Evolutionary conservation across 75 land plant genomes (phyloP), one percentile per base, ranked within the genome.

Genomic region (Sequoiadendron giganteum): DNA sequence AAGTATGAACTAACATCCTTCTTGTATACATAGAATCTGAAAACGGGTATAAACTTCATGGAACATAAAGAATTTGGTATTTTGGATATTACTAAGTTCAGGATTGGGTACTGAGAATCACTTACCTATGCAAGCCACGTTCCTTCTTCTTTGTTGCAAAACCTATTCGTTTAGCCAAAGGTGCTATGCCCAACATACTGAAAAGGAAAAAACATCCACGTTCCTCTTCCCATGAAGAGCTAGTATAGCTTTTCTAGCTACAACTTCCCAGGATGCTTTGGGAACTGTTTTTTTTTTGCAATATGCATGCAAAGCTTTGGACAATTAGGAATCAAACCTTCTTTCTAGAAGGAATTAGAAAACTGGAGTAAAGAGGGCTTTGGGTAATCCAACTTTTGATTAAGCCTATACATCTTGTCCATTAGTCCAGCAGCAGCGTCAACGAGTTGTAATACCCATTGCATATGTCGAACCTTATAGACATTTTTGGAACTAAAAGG

Each of bases 221-320:
- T n/a, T n/a, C n/a, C n/a, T n/a, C n/a, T n/a, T n/a, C n/a, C n/a
- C n/a, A n/a, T n/a, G n/a, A n/a, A n/a, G n/a, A n/a, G n/a, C n/a
- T n/a, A n/a, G n/a, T n/a, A n/a, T n/a, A n/a, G n/a, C 86, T 95
- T 94, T 76, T 98, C 99, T 28, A 97, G 96, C 88, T 93, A 96
- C 73, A 98, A 86, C 87, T 95, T 98, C 87, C 91, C 94, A 40
- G 95, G 94, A 79, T 98, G 96, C 86, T 97, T 99, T 0, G 99
- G 99, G 56, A 98, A 98, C 85, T 98, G n/a, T n/a, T n/a, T n/a
- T n/a, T n/a, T 97, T 86, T 96, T 96, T 0, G 95, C 92, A 16
- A 97, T 88, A 72, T 95, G 93, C 43, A 92, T 28, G 79, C 99
- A 97, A 48, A 98, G 90, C 85, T 90, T 93, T 5, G 99, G 99